Evolutionary conservation across 306 rosid genomes (phyloP).

Genomic region (Vigna trinervia): DNA sequence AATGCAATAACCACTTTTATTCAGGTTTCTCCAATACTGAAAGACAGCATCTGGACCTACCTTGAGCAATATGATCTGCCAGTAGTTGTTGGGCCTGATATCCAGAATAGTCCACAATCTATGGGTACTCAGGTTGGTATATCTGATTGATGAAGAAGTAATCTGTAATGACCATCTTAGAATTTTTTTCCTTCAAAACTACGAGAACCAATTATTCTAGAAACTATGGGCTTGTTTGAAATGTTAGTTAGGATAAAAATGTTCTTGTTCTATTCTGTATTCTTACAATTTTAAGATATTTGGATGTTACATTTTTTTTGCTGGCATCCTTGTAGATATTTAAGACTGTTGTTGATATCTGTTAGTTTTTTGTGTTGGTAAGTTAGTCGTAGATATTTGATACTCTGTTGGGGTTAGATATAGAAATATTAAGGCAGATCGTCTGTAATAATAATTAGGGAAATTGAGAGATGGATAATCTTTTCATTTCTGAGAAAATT

Average conservation of each 20-base stretch:
- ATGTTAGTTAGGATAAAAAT: neutral
- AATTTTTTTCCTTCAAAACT: neutral
- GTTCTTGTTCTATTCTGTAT: neutral
- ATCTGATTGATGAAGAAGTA: slow-evolving; percentile 27
- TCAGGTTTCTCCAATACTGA: slow-evolving; percentile 72
- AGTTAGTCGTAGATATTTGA: neutral
- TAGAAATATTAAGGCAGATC: neutral
- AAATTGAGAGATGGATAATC: neutral
- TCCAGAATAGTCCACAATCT: slow-evolving; percentile 66
- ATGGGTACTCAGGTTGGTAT: slow-evolving; percentile 73
- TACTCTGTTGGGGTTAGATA: neutral
- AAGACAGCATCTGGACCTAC: slow-evolving; percentile 88
- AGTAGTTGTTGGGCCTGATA: slow-evolving; percentile 83
- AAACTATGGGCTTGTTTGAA: slow-evolving; percentile 1
- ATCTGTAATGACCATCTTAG: neutral
- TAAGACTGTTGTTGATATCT: neutral
- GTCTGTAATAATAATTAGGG: neutral
- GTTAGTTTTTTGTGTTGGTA: neutral
- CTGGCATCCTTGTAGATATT: neutral
- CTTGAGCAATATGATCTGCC: slow-evolving; percentile 98
- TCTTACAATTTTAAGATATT: neutral
- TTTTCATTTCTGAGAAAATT: no score
- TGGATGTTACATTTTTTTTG: neutral
- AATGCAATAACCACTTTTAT: slow-evolving; percentile 84
- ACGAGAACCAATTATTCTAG: slow-evolving; percentile 9